Conservation (phyloP, 805 yeast genomes). For the Candida ulmi region DNA sequence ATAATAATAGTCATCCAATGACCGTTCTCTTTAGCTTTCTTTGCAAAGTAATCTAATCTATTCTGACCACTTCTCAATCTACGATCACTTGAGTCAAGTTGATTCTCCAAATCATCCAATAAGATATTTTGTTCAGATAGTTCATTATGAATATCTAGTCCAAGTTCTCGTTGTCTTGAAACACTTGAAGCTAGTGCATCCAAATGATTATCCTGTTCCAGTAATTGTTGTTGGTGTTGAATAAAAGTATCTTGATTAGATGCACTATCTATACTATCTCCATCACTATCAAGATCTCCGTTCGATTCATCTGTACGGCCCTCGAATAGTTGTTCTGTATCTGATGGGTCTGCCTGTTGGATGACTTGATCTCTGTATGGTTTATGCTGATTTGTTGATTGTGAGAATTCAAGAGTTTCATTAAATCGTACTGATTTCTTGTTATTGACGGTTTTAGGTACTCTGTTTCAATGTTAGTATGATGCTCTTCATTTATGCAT, state of each 20-base stretch:
- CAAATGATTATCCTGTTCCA: conserved; percentile 41
- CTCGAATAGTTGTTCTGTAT: conserved; percentile 15
- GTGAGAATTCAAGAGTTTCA: conserved; percentile 16
- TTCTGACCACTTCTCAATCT: conserved; percentile 36
- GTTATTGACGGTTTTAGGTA: conserved; percentile 1
- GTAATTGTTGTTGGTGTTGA: conserved; percentile 42
- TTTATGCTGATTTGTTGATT: conserved; percentile 5
- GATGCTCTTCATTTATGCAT: background rate
- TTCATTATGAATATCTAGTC: conserved; percentile 42
- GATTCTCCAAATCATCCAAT: conserved; percentile 43
- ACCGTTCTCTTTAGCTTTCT: conserved; percentile 39
- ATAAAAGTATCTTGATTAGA: conserved; percentile 32
- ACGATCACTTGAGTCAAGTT: conserved; percentile 36
- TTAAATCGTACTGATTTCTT: conserved; percentile 25
- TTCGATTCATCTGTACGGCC: conserved; percentile 7
- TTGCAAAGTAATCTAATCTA: conserved; percentile 33
- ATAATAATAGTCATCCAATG: conserved; percentile 43
- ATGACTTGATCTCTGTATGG: conserved; percentile 19
- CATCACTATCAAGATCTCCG: conserved; percentile 4
- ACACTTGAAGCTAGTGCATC: conserved; percentile 37
- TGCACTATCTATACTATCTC: conserved; percentile 8
- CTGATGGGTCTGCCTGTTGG: conserved; percentile 5
- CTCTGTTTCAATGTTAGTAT: background rate
- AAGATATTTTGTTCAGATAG: conserved; percentile 42
- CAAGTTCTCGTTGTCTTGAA: conserved; percentile 37